Conservation (phyloP, 148 eudicot genomes). For the Drosera capensis region DNA sequence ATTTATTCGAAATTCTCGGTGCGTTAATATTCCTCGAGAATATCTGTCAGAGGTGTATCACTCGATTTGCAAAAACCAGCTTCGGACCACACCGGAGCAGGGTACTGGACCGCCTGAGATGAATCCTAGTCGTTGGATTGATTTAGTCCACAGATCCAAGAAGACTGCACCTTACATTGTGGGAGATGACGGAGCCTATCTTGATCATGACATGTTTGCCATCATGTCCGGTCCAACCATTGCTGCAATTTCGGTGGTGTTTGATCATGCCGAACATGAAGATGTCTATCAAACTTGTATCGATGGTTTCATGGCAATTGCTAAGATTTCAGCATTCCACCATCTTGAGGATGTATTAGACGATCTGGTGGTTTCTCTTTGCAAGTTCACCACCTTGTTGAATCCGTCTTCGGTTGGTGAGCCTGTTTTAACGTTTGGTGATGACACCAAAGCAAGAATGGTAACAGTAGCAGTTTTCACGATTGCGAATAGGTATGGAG, state of each 20-base stretch:
- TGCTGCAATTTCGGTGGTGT: slow-evolving; percentile 84
- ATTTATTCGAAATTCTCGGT: slow-evolving; percentile 72
- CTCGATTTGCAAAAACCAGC: slow-evolving; percentile 64
- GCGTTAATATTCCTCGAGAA: slow-evolving; percentile 69
- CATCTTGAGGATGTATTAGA: slow-evolving; percentile 62
- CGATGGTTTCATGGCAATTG: slow-evolving; percentile 71
- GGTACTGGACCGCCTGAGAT: slow-evolving; percentile 40
- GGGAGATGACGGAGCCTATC: slow-evolving; percentile 46
- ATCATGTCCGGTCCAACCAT: slow-evolving; percentile 79
- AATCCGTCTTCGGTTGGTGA: slow-evolving; percentile 53
- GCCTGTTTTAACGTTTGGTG: slow-evolving; percentile 64
- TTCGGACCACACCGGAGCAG: slow-evolving; percentile 64
- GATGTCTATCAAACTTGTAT: slow-evolving; percentile 69
- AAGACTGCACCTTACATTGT: slow-evolving; percentile 51
- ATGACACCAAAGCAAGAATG: slow-evolving; percentile 68
- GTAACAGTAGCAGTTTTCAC: slow-evolving; percentile 72
- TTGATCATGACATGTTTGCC: slow-evolving; percentile 77
- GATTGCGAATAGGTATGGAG: slow-evolving; percentile 70
- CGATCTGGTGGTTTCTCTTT: slow-evolving; percentile 77
- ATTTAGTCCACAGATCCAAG: slow-evolving; percentile 54
- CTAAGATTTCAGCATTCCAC: slow-evolving; percentile 65
- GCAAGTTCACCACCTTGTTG: slow-evolving; percentile 69
- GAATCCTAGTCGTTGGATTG: slow-evolving; percentile 74
- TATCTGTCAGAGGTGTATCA: slow-evolving; percentile 54
- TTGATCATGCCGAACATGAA: slow-evolving; percentile 72